phyloP scores from a whole-genome alignment of 257 asterid species.

The Penstemon newberryi region DNA sequence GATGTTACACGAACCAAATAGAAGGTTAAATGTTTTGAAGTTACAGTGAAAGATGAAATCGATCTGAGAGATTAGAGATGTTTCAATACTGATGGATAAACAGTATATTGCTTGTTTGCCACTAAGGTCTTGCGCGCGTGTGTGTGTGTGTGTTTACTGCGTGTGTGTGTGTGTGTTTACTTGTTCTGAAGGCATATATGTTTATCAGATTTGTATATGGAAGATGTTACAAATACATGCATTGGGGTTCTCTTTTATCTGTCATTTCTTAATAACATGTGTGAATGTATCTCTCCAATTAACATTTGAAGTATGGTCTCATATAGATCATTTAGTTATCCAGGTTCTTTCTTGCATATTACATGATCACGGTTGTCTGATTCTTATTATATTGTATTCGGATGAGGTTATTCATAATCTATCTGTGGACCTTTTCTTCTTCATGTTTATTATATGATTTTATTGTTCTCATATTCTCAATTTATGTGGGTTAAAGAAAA shows the following conservation, averaged over 20 bases:
- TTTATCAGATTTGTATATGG: background rate
- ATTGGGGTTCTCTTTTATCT: too few species aligned
- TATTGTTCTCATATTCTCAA: background rate
- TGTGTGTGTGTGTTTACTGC: background rate
- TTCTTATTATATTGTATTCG: too few species aligned
- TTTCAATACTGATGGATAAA: background rate
- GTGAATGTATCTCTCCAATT: too few species aligned
- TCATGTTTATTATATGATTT: background rate
- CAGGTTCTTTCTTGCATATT: too few species aligned
- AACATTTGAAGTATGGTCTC: too few species aligned
- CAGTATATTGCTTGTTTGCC: background rate
- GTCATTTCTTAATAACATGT: too few species aligned
- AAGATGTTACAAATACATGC: background rate
- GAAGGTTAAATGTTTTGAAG: background rate
- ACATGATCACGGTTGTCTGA: too few species aligned
- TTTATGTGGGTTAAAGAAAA: background rate
- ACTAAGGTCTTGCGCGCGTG: background rate
- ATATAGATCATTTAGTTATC: too few species aligned
- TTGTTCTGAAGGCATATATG: background rate
- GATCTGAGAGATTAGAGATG: background rate
- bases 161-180: background rate
- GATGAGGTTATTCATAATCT: background rate
- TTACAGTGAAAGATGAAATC: background rate
- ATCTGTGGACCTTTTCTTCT: background rate
- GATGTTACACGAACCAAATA: background rate